Base-by-base conservation (phyloP, 2,329 filamentous ascomycete species). In the Tolypocladium paradoxum region DNA sequence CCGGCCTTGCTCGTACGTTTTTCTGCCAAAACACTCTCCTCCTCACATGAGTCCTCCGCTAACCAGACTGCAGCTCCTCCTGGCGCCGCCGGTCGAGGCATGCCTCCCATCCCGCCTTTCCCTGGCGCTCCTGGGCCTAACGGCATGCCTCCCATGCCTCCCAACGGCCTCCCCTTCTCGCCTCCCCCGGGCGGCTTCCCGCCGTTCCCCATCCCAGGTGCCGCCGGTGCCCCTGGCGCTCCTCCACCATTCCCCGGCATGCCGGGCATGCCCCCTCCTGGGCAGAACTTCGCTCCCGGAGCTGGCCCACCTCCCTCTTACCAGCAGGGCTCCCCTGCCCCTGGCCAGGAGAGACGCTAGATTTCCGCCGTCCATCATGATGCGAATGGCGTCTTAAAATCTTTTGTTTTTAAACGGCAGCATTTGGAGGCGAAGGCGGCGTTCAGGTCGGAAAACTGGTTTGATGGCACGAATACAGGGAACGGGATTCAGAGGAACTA, bases 1-100 rank as follows among this genome's bases (percentile, higher is more conserved):
- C 68, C 40, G 70, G 69, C 27, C 59, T 75, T 37, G 73, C 80
- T 66, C 81, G 81, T 83, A 80, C 63, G 79, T 76, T 12, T 12
- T 35, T 34, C 48, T 22, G 27, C 43, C 4, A 33, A 20, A 14
- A 3, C 18, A 14, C 18, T 5, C 43, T 5, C 29, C 43, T 5
- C 29, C 18, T 47, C 18, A 5, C 43, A 12, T 31, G 27, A 47
- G 9, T 34, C 22, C 22, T 34, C 24, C 14, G 3, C 7, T 33
- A 34, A 24, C 34, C n/a, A 20, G 9, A 35, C 43, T 27, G 31
- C 49, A 54, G 51, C 35, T n/a, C 35, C 46, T 27, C 33, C 68
- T 49, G 78, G 75, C 55, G 18, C 49, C 6, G 77, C 74, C 37
- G 56, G 57, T 53, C 74, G 76, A 59, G 77, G 77, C 56, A 72